Base-by-base conservation (phyloP, 2,329 filamentous ascomycete genomes). In the Botrytis elliptica region DNA sequence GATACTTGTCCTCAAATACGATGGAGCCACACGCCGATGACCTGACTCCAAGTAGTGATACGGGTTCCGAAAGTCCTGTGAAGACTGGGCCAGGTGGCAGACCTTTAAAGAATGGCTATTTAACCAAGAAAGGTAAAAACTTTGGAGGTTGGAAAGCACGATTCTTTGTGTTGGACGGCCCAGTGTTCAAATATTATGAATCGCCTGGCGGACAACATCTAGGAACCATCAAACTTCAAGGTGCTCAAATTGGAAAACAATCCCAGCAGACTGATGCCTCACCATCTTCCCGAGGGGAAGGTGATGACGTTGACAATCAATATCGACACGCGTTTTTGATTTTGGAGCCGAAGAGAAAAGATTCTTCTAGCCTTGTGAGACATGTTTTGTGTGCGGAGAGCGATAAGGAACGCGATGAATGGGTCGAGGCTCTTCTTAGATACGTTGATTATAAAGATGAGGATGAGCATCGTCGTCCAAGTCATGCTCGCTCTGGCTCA, bases 91-190 rank as follows among this genome's bases (percentile, higher is more conserved):
- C 89, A 9, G 89, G 91, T 78, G 89, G 90, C 5, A 89, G 90
- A 67, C 90, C 92, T 14, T 87, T 91, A 74, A 94, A 93, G 80
- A 95, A 91, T 80, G 96, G 96, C 14, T 99, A 98, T 82, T 85
- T 99, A 68, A 98, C 96, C 2, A 99, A 99, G 85, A 90, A 93
- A 78, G 96, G 96, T 67, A 99, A 99, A 86, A 98, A 98, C 80
- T 99, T 99, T 84, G 96, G 96, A 70, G 96, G 96, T 67, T 99
- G 96, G 96, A 99, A 99, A 83, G 95, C 94, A 18, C 85, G 91
- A 73, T 92, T 89, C 79, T 93, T 93, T 79, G 86, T 91, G 22
- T 84, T 93, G 5, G 89, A 93, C 78, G 90, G 90, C 16, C 88
- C 91, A 8, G 86, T 91, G 73, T 84, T 99, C 79, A 94, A 92